phyloP scores from a whole-genome alignment of 148 eudicot species.

The Spergularia bocconei region DNA sequence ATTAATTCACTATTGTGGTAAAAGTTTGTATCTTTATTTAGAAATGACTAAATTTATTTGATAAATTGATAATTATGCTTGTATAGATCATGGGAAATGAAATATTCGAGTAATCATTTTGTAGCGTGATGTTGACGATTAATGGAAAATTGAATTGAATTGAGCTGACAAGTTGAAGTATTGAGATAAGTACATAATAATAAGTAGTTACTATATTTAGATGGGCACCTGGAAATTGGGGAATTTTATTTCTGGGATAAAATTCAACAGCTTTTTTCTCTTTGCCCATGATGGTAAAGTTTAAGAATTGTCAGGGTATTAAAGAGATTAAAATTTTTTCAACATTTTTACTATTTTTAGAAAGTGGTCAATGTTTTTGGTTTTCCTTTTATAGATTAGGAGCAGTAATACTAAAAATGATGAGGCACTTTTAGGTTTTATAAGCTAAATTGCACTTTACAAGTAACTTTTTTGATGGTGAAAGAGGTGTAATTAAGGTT shows the following conservation, averaged over 20 bases:
- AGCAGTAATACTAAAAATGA: constrained; percentile 21
- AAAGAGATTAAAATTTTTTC: background rate
- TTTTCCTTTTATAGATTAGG: background rate
- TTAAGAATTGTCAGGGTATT: background rate
- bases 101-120: background rate
- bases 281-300: constrained; percentile 8
- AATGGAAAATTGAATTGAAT: background rate
- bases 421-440: constrained; percentile 14
- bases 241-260: no score
- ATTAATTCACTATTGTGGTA: background rate
- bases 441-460: background rate
- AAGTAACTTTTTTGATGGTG: constrained; percentile 23
- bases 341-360: constrained; percentile 6
- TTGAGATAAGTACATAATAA: background rate
- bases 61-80: background rate
- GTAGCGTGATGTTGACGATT: no score
- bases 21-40: background rate
- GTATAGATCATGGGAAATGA: background rate
- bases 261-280: background rate
- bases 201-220: constrained; percentile 4
- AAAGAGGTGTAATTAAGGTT: constrained; percentile 7
- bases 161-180: background rate
- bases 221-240: constrained; percentile 8
- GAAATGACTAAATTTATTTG: background rate
- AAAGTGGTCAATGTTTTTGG: background rate